phyloP scores from a whole-genome alignment of 352 stramenopile species.

The Phytophthora melonis region DNA sequence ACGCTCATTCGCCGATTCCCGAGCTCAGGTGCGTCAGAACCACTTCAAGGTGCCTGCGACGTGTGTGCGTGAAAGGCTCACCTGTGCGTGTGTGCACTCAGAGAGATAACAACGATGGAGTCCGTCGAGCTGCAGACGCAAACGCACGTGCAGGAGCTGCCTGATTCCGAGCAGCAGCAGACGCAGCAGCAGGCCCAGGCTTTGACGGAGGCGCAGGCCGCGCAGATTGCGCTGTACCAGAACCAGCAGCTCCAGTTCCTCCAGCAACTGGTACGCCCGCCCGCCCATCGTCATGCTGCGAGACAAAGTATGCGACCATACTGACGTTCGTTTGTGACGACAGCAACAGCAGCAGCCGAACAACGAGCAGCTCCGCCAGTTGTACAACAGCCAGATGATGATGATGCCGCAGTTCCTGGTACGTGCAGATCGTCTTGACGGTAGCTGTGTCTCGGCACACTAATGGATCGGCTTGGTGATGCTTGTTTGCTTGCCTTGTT shows the following conservation, averaged over 20 bases:
- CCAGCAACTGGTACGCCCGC: slow-evolving; percentile 69
- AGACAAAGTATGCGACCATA: neutral
- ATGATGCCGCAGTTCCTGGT: slow-evolving; percentile 89
- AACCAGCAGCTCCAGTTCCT: slow-evolving; percentile 82
- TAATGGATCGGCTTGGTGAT: slow-evolving; percentile 20
- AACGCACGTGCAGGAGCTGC: slow-evolving; percentile 14
- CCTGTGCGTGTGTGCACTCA: neutral
- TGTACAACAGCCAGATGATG: slow-evolving; percentile 82
- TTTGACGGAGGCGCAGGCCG: slow-evolving; percentile 37
- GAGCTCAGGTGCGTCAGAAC: slow-evolving; percentile 24
- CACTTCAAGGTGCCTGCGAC: slow-evolving; percentile 6
- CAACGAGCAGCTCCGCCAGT: slow-evolving; percentile 76
- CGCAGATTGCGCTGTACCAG: slow-evolving; percentile 81
- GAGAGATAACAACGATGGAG: slow-evolving; percentile 6
- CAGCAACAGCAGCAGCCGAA: slow-evolving; percentile 71
- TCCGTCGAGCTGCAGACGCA: slow-evolving; percentile 50
- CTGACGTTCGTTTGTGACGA: slow-evolving; percentile 15
- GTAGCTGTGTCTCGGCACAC: slow-evolving; percentile 11
- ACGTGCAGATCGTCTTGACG: slow-evolving; percentile 22
- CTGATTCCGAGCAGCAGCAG: slow-evolving; percentile 22
- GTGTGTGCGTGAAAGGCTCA: slow-evolving; percentile 14
- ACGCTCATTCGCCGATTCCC: slow-evolving; percentile 28
- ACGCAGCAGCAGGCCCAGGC: slow-evolving; percentile 20
- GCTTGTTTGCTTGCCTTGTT: slow-evolving; percentile 22
- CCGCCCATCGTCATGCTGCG: neutral